phyloP scores from a whole-genome alignment of 2,329 filamentous ascomycete genomes.

The Colletotrichum sansevieriae region DNA sequence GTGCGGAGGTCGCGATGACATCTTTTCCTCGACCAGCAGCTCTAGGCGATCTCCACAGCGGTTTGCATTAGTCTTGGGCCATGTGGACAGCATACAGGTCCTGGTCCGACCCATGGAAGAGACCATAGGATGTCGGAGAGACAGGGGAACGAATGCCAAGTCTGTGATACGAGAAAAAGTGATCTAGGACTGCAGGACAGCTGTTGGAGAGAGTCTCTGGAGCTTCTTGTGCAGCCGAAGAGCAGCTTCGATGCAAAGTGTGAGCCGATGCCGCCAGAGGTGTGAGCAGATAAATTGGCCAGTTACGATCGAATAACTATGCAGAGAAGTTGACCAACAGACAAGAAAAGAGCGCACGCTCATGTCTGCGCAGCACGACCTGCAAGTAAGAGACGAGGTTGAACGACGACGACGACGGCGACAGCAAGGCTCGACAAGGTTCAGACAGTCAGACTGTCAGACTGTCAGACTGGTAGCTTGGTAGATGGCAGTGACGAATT shows the following conservation, averaged over 20 bases:
- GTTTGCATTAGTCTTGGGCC: conserved; percentile 39
- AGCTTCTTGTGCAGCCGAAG: conserved; percentile 14
- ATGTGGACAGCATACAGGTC: conserved; percentile 28
- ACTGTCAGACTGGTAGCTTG: conserved; percentile 30
- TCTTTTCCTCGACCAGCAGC: conserved; percentile 27
- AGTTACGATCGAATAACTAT: conserved; percentile 22
- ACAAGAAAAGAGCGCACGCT: conserved; percentile 13
- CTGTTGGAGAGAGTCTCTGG: conserved; percentile 14
- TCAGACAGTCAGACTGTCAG: conserved; percentile 16
- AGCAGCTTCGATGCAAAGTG: neutral
- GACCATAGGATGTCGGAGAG: conserved; percentile 5
- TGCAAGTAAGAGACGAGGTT: conserved; percentile 36
- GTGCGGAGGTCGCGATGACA: conserved; percentile 39
- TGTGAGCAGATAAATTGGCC: conserved; percentile 17
- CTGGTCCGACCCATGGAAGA: conserved; percentile 7
- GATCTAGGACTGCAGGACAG: conserved; percentile 33
- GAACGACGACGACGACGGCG: conserved; percentile 24
- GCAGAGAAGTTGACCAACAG: neutral
- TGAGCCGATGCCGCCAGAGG: conserved; percentile 5
- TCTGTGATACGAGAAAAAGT: conserved; percentile 40
- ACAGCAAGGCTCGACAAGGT: conserved; percentile 34
- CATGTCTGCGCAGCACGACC: conserved; percentile 17
- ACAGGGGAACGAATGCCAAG: conserved; percentile 34
- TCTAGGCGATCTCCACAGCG: conserved; percentile 34
- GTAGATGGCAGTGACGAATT: conserved; percentile 25